Conservation (phyloP, 2,329 filamentous ascomycete species). For the Exophiala lecanii-corni region DNA sequence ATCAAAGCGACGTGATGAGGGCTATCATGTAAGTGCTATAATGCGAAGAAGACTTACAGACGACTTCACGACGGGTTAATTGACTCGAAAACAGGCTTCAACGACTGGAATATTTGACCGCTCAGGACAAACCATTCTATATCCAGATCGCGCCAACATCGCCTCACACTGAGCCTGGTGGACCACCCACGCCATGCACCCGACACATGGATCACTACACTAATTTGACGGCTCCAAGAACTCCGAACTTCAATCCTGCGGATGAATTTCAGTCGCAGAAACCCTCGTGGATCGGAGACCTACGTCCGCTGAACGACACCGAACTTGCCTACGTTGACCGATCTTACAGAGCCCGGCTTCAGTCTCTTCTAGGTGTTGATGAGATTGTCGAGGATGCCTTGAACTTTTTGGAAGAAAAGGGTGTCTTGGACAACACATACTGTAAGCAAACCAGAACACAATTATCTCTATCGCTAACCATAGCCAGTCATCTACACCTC, state of each 20-base stretch:
- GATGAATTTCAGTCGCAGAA: constrained; percentile 15
- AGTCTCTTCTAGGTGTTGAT: constrained; percentile 31
- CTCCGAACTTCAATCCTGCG: constrained; percentile 27
- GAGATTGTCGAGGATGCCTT: constrained; percentile 34
- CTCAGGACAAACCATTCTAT: constrained; percentile 24
- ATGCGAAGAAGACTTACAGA: too few species aligned
- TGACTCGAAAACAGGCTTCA: constrained; percentile 20
- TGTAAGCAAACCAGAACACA: background rate
- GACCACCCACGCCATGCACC: constrained; percentile 13
- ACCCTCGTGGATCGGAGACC: constrained; percentile 20
- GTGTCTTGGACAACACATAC: constrained; percentile 29
- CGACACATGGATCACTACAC: constrained; percentile 23
- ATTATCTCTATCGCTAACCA: too few species aligned
- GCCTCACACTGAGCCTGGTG: constrained; percentile 22
- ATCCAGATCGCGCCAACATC: constrained; percentile 23
- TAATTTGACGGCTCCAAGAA: constrained; percentile 19
- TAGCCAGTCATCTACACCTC: constrained; percentile 28
- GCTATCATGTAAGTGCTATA: constrained; percentile 19
- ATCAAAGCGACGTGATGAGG: constrained; percentile 28
- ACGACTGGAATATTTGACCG: constrained; percentile 19
- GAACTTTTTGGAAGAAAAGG: constrained; percentile 27
- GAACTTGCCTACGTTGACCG: constrained; percentile 21
- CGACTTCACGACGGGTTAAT: too few species aligned
- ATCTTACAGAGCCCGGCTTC: constrained; percentile 23
- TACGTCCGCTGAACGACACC: constrained; percentile 21